A percentile compares a stretch with the other conserved stretches of the same genome.
These are phyloP conservation scores for Cnidoscolus chayamansa DNA, from an alignment of 441 rosid genomes.

Conservation along the genomic window DNA sequence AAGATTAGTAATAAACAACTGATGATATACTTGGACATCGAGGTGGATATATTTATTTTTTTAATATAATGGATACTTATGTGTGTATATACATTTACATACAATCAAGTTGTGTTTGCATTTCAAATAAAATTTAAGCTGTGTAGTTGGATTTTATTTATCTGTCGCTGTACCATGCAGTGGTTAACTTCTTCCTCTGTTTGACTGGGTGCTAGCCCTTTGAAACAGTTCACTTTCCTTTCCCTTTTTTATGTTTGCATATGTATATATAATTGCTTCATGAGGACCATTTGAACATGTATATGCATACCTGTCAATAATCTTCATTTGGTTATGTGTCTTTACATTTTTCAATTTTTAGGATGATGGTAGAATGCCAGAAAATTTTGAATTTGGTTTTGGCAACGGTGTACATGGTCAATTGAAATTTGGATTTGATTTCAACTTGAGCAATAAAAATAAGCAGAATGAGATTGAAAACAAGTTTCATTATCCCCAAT, in stretches of 20 bases:
- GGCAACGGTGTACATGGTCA: constrained; percentile 22
- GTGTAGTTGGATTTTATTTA: neutral
- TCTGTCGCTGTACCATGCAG: neutral
- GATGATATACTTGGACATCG: neutral
- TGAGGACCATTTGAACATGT: neutral
- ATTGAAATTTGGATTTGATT: constrained; percentile 39
- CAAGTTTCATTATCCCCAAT: constrained; percentile 26
- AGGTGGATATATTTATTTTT: neutral
- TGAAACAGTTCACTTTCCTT: neutral
- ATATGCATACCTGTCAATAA: constrained; percentile 6
- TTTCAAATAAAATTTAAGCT: neutral
- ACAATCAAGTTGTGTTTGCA: neutral
- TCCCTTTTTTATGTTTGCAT: neutral
- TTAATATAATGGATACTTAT: too few relatives aligned
- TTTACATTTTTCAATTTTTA: constrained; percentile 31
- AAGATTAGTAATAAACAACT: neutral
- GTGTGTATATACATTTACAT: neutral
- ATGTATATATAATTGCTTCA: neutral
- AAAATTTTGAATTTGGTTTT: constrained; percentile 28
- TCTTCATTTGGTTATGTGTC: constrained; percentile 22
- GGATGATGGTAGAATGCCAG: constrained; percentile 31
- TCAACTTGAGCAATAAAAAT: constrained; percentile 29
- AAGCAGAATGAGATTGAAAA: constrained; percentile 27
- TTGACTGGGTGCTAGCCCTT: neutral
- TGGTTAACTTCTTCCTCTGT: neutral